Base-by-base conservation (phyloP, 345 rosid genomes). In the Dipteronia dyeriana region DNA sequence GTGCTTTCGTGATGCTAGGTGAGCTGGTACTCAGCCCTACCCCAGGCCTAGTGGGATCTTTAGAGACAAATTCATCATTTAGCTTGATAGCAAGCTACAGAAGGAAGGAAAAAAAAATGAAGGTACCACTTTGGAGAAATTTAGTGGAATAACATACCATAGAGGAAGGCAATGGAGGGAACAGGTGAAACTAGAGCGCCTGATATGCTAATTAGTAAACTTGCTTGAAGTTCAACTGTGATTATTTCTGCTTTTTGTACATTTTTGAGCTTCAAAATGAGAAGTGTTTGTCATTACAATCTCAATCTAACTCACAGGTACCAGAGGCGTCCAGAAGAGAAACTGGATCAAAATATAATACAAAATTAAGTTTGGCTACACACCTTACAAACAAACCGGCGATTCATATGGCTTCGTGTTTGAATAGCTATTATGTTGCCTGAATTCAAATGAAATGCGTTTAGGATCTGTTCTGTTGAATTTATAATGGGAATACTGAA, bases 21-120 rank as follows among this genome's bases (percentile, higher is more conserved):
- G 88, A 78, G 78, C 82, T 85, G 51, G 89, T 81, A 74, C 91
- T 86, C 34, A 88, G 73, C 47, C 83, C 79, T 19, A 86, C 86
- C 23, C 62, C 70, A 57, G 89, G 91, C 60, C 82, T 79, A 34
- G 26, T 66, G 25, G 85, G 79, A 74, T 88, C 91, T 88, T n/a
- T 67, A 63, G 34, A 74, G 43, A 13, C 63, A 81, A 43, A 68
- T 31, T 4, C 11, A 39, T 31, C 75, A 66, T 71, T 80, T 79
- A 82, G 78, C 29, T 73, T 22, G 19, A 41, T 25, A 63, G 16
- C 25, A 61, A 71, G 45, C 41, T 13, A 43, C 0, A 23, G 45
- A 41, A 41, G 0, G 45, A 41, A 41, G 4, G 0, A 41, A 41
- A 56, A 72, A 47, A 38, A 29, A 65, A 59, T 25, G n/a, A 38